These are phyloP conservation scores for Monosporascus cannonballus DNA, from an alignment of 2,329 filamentous ascomycete species.

Conservation along the genomic window DNA sequence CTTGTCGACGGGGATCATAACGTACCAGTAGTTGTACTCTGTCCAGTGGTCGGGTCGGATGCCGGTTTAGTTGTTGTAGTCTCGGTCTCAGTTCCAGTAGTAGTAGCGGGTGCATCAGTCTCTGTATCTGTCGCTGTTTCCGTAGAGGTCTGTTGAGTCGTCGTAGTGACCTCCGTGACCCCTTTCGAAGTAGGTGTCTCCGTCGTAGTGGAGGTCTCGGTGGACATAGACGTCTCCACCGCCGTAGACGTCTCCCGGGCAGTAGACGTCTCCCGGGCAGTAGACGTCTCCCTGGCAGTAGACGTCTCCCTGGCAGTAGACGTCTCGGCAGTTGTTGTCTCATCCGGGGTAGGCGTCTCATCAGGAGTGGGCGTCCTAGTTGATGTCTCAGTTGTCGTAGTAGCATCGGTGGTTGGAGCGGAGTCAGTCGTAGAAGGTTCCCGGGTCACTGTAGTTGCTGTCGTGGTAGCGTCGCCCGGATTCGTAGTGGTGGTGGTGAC, in stretches of 20 bases:
- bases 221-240: slow-evolving; percentile 2
- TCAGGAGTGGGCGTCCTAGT: background rate
- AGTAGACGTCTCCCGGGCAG: slow-evolving; percentile 5
- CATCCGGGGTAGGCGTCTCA: background rate
- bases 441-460: background rate
- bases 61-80: background rate
- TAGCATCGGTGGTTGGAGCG: slow-evolving; percentile 8
- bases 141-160: background rate
- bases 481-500: slow-evolving; percentile 10
- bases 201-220: too few relatives aligned
- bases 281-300: background rate
- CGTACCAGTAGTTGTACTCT: background rate
- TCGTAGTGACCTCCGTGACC: background rate
- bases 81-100: background rate
- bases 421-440: slow-evolving; percentile 3
- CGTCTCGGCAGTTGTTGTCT: slow-evolving; percentile 7
- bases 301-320: background rate
- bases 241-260: background rate
- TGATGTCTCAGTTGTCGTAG: slow-evolving; percentile 14
- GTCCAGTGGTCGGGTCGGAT: background rate
- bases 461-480: slow-evolving; percentile 4
- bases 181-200: too few relatives aligned
- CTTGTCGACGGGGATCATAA: background rate
- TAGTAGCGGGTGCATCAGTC: background rate
- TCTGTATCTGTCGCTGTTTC: background rate